Percentiles rank a stretch among this genome's conserved stretches.
phyloP scores from a whole-genome alignment of 2,329 filamentous ascomycete species.

The Grosmannia clavigera region DNA sequence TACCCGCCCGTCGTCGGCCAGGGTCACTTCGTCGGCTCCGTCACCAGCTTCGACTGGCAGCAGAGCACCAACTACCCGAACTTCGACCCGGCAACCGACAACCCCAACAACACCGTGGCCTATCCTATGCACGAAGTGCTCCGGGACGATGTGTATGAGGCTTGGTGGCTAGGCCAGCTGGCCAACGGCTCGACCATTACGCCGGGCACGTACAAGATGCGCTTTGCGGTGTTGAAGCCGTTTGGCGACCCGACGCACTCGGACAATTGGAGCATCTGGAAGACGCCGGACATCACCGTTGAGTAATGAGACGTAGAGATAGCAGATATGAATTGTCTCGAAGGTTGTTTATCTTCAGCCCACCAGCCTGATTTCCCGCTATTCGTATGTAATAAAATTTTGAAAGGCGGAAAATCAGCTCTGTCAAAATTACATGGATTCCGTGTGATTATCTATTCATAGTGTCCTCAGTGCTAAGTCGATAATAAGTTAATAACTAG shows the following conservation, averaged over 20 bases:
- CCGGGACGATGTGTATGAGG: conserved; percentile 8
- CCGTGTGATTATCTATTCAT: no score
- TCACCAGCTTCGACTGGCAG: conserved; percentile 5
- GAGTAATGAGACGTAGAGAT: not conserved
- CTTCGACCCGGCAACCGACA: conserved; percentile 2
- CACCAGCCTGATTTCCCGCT: no score
- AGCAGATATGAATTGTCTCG: not conserved
- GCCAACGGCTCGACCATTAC: conserved; percentile 19
- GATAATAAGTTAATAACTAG: no score
- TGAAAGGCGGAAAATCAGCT: no score
- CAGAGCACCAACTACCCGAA: not conserved
- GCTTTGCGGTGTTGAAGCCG: conserved; percentile 1
- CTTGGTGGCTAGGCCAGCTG: conserved; percentile 11
- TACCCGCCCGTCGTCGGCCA: conserved; percentile 16
- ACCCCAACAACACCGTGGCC: conserved; percentile 6
- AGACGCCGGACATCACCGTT: not conserved
- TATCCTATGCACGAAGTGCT: conserved; percentile 12
- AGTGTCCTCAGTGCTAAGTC: no score
- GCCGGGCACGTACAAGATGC: conserved; percentile 19
- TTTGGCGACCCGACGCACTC: not conserved
- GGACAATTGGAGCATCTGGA: conserved; percentile 1
- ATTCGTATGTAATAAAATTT: no score
- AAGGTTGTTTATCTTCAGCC: no score
- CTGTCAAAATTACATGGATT: no score
- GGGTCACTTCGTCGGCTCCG: conserved; percentile 14